Percentiles rank a stretch among this genome's conserved stretches.
phyloP scores from a whole-genome alignment of 129 eudicot genomes.

The Arctium minus region DNA sequence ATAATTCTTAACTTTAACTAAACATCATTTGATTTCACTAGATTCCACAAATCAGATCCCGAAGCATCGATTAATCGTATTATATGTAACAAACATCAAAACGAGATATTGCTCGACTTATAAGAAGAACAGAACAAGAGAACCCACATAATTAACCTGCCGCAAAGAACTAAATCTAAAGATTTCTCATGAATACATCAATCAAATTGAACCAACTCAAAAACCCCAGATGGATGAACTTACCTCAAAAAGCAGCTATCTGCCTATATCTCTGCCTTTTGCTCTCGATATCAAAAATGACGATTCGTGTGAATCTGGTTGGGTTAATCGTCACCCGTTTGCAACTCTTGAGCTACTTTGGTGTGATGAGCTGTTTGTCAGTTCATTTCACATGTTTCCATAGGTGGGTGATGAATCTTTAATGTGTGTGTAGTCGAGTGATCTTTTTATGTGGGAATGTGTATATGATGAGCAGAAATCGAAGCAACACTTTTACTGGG shows the following conservation, averaged over 20 bases:
- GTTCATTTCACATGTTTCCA: slow-evolving; percentile 29
- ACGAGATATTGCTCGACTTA: not conserved
- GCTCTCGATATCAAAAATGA: not conserved
- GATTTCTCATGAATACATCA: not conserved
- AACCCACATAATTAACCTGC: not conserved
- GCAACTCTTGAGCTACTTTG: slow-evolving; percentile 28
- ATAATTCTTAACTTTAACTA: slow-evolving; percentile 1
- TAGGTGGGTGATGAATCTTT: slow-evolving; percentile 23
- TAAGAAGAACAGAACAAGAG: not conserved
- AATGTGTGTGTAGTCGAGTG: slow-evolving; percentile 13
- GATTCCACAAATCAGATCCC: slow-evolving; percentile 19
- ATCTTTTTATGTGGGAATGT: not conserved
- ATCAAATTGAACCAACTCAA: not conserved
- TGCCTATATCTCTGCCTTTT: not conserved
- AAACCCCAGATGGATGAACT: not conserved
- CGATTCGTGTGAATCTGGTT: slow-evolving; percentile 7
- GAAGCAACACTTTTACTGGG: slow-evolving; percentile 1
- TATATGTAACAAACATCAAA: not conserved
- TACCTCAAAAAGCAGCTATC: slow-evolving; percentile 8
- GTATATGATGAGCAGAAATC: not conserved
- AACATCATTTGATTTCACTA: not conserved
- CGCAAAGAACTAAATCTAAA: not conserved
- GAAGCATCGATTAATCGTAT: not conserved
- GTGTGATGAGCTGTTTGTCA: slow-evolving; percentile 26
- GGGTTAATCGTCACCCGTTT: not conserved